Evolutionary conservation across 768 basidiomycete species (phyloP), one percentile per base, ranked within the genome.

Genomic region (Rhodocollybia butyracea): DNA sequence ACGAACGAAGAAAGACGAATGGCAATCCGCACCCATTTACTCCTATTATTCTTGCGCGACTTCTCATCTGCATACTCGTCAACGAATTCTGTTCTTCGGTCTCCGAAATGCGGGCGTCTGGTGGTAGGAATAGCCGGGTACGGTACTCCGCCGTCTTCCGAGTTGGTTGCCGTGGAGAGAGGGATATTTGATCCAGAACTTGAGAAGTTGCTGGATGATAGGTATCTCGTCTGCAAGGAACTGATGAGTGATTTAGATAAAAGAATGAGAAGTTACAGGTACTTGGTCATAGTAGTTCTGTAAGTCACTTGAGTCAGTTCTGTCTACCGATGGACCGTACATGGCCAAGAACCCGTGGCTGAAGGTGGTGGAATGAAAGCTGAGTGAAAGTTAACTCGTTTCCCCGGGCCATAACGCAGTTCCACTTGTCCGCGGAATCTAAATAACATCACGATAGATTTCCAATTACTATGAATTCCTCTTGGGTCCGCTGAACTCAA

Each of bases 201-300:
- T 10, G 53, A 30, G 15, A 21, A 27, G 41, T 30, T 30, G 22
- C 24, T 12, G 5, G 53, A 54, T 32, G 46, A 8, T 26, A 41
- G 27, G 31, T 54, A 43, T 21, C 31, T 43, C 17, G 53, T 41
- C 53, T 54, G 19, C 10, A n/a, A 30, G 22, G 5, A 5, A 27
- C 11, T 2, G n/a, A 19, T 5, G 15, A 26, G 36, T 19, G n/a
- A 50, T 15, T n/a, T 21, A 27, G 34, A 21, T n/a, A n/a, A 19
- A 30, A 27, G 38, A 34, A 13, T 21, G 6, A 46, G 24, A 51
- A 41, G 27, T n/a, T 29, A 53, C 51, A 10, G 51, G 53, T 6
- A 54, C 29, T 22, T 40, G 34, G 31, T 54, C 53, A 38, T 54
- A 54, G 46, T 54, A 54, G 29, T 54, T 43, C 26, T 45, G 53